These are phyloP conservation scores for Phaeotremella fagi DNA, from an alignment of 768 basidiomycete genomes.

Conservation along the genomic window DNA sequence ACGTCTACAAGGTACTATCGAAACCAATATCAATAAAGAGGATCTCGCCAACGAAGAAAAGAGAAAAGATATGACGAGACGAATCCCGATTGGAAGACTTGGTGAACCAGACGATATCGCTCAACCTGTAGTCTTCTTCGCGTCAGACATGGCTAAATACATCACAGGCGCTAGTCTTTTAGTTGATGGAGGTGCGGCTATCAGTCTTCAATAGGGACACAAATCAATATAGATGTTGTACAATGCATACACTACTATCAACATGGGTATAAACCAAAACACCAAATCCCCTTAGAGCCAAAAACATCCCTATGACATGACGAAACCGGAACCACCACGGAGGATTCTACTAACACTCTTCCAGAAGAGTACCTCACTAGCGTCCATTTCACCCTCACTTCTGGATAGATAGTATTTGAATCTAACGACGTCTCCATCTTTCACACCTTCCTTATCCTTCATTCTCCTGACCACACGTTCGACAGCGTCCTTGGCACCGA, in stretches of 20 bases:
- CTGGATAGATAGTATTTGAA: slow-evolving; percentile 33
- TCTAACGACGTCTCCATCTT: slow-evolving; percentile 39
- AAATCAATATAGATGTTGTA: neutral
- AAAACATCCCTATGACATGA: slow-evolving; percentile 23
- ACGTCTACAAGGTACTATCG: slow-evolving; percentile 59
- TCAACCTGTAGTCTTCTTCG: slow-evolving; percentile 69
- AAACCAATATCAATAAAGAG: slow-evolving; percentile 71
- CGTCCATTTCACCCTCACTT: slow-evolving; percentile 45
- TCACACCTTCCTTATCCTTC: slow-evolving; percentile 40
- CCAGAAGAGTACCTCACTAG: slow-evolving; percentile 46
- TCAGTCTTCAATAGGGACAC: slow-evolving; percentile 57
- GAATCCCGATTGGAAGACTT: slow-evolving; percentile 64
- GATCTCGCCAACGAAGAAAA: slow-evolving; percentile 62
- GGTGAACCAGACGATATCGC: slow-evolving; percentile 69
- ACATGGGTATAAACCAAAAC: neutral
- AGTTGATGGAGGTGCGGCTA: slow-evolving; percentile 70
- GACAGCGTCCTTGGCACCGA: slow-evolving; percentile 41
- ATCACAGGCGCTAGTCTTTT: slow-evolving; percentile 46
- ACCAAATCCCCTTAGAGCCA: neutral
- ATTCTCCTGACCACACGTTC: slow-evolving; percentile 43
- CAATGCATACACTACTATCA: neutral
- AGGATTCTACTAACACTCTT: slow-evolving; percentile 38
- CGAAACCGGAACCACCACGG: slow-evolving; percentile 36
- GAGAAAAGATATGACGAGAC: slow-evolving; percentile 60
- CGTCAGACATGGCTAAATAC: slow-evolving; percentile 66